phyloP scores from a whole-genome alignment of 1,139 yeast genomes.

The Candida sp. region DNA sequence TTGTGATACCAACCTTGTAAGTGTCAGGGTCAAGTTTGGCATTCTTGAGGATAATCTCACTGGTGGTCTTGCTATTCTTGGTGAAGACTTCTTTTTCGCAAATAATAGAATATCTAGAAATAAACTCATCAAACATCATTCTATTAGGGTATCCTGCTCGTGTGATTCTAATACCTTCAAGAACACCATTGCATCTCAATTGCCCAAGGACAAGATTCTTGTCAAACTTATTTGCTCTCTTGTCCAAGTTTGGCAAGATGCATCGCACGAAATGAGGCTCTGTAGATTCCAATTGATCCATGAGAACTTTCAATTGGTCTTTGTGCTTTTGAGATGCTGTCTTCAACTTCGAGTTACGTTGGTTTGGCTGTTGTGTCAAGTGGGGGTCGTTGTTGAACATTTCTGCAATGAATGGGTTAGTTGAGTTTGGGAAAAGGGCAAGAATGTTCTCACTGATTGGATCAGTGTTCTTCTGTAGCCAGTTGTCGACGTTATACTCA shows the following conservation, averaged over 20 bases:
- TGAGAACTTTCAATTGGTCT: conserved; percentile 75
- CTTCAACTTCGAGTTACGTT: conserved; percentile 45
- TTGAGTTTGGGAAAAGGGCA: conserved; percentile 58
- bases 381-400: conserved; percentile 30
- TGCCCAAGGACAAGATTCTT: conserved; percentile 84
- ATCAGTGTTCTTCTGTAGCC: conserved; percentile 96
- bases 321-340: conserved; percentile 90
- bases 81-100: conserved; percentile 51
- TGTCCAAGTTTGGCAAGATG: conserved; percentile 85
- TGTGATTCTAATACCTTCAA: conserved; percentile 97
- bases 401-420: conserved; percentile 48
- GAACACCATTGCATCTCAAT: conserved; percentile 94
- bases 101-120: conserved; percentile 72
- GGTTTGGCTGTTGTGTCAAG: conserved; percentile 10
- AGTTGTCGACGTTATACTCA: conserved; percentile 88
- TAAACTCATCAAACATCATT: conserved; percentile 82
- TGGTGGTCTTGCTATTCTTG: conserved; percentile 60
- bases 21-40: conserved; percentile 64
- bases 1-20: conserved; percentile 83
- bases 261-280: conserved; percentile 98
- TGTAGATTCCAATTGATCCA: conserved; percentile 77
- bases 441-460: conserved; percentile 85
- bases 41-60: conserved; percentile 67
- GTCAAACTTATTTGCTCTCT: conserved; percentile 74
- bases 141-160: conserved; percentile 98